These are phyloP conservation scores for Pythium guiyangense DNA, from an alignment of 352 stramenopile genomes.

Conservation along the genomic window DNA sequence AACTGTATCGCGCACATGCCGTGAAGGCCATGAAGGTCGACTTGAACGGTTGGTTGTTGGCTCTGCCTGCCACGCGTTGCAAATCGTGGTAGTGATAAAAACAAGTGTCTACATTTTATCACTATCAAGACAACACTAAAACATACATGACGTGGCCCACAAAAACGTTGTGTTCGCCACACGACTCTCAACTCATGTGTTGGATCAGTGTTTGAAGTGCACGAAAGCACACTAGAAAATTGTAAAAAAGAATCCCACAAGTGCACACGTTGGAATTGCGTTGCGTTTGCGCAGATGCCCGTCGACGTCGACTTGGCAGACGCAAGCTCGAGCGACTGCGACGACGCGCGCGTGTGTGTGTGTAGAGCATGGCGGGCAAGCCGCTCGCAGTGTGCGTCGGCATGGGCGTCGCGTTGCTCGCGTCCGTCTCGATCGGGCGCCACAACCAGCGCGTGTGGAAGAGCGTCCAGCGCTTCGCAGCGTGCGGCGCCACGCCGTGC, in stretches of 20 bases:
- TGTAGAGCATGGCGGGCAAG: constrained; percentile 8
- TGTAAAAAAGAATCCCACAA: no score
- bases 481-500: not conserved
- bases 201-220: no score
- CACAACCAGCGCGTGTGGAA: constrained; percentile 50
- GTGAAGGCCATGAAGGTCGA: not conserved
- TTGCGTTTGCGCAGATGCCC: not conserved
- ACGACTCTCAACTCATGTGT: not conserved
- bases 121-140: not conserved
- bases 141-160: not conserved
- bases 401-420: constrained; percentile 67
- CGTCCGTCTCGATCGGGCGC: constrained; percentile 54
- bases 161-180: not conserved
- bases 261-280: not conserved
- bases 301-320: not conserved
- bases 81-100: not conserved
- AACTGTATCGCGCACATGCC: not conserved
- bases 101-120: not conserved
- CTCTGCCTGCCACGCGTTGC: constrained; percentile 3
- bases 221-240: no score
- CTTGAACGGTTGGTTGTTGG: constrained; percentile 1
- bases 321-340: not conserved
- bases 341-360: no score
- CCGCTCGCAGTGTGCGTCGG: constrained; percentile 57
- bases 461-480: constrained; percentile 26